These are phyloP conservation scores for Suzukiozyma palmioleophila DNA, from an alignment of 1,139 yeast species.

Conservation along the genomic window DNA sequence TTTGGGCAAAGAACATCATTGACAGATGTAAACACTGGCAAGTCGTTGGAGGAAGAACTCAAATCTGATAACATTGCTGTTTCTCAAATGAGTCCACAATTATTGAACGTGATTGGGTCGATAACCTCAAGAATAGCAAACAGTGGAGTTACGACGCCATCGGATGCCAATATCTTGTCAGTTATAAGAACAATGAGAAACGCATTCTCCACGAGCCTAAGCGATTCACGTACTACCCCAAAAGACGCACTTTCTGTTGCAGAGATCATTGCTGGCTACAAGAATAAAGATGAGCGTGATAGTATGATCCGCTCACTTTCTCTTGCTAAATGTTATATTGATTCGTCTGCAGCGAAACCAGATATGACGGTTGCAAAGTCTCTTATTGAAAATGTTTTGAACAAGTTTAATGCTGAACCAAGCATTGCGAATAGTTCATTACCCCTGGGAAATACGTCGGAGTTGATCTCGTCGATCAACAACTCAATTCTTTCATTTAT, in stretches of 20 bases:
- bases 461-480: constrained; percentile 24
- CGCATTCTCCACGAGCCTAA: constrained; percentile 25
- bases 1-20: constrained; percentile 22
- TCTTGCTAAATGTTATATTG: constrained; percentile 36
- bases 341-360: constrained; percentile 10
- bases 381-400: constrained; percentile 24
- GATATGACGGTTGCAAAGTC: constrained; percentile 16
- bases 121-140: constrained; percentile 18
- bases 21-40: constrained; percentile 21
- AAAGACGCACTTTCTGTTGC: constrained; percentile 13
- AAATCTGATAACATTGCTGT: constrained; percentile 12
- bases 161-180: constrained; percentile 28
- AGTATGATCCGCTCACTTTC: constrained; percentile 31
- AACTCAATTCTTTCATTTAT: constrained; percentile 29
- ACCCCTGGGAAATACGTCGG: constrained; percentile 7
- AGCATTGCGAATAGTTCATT: neutral
- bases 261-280: constrained; percentile 24
- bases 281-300: constrained; percentile 19
- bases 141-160: constrained; percentile 13
- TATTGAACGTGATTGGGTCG: constrained; percentile 26
- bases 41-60: constrained; percentile 20
- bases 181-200: constrained; percentile 42
- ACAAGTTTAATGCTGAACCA: constrained; percentile 13
- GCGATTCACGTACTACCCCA: constrained; percentile 12
- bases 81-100: constrained; percentile 21